Evolutionary conservation across 1,284 basidiomycete species (phyloP).

Genomic region (Erythrobasidium hasegawianum): DNA sequence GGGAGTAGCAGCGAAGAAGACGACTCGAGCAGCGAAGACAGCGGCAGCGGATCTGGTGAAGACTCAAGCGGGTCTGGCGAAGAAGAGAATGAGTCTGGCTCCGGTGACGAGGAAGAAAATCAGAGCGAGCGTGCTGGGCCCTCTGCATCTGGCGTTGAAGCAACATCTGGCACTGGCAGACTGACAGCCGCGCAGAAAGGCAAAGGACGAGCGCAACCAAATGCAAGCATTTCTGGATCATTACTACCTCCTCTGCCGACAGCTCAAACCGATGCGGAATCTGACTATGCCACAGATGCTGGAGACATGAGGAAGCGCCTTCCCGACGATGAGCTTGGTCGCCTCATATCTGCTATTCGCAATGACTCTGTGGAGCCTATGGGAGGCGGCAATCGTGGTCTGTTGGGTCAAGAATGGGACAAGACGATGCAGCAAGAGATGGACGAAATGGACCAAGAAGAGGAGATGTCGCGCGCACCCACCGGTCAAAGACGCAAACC

Average conservation of each 20-base stretch:
- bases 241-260: background rate
- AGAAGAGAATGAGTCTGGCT: constrained; percentile 4
- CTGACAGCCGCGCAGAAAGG: constrained; percentile 16
- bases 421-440: constrained; percentile 31
- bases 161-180: background rate
- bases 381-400: constrained; percentile 18
- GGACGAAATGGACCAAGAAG: constrained; percentile 29
- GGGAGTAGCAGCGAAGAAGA: constrained; percentile 19
- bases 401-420: constrained; percentile 35
- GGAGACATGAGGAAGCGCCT: background rate
- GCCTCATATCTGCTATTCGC: constrained; percentile 29
- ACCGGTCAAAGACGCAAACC: background rate
- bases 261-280: constrained; percentile 21
- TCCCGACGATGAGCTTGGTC: constrained; percentile 10
- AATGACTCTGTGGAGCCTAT: constrained; percentile 24
- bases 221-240: background rate
- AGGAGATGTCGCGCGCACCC: background rate
- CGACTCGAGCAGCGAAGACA: constrained; percentile 11
- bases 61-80: background rate
- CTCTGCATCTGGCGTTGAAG: background rate
- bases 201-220: constrained; percentile 20
- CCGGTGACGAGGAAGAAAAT: constrained; percentile 5
- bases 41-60: constrained; percentile 6
- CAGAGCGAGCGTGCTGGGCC: background rate
- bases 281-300: constrained; percentile 14